These are phyloP conservation scores for Apiospora pterosperma DNA, from an alignment of 2,329 filamentous ascomycete species.

Conservation along the genomic window DNA sequence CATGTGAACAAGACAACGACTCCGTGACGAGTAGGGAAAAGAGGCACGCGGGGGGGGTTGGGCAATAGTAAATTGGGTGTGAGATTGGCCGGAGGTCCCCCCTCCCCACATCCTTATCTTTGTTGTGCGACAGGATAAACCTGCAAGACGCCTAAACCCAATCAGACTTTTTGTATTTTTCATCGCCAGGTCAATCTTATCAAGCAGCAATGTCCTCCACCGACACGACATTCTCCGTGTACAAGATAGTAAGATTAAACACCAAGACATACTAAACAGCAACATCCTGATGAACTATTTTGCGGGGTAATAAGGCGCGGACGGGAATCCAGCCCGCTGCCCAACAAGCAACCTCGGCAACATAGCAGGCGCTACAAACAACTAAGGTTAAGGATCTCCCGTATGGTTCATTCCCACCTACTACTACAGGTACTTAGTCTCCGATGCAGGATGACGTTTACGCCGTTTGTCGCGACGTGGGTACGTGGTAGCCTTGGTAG, in stretches of 20 bases:
- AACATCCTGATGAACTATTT: neutral
- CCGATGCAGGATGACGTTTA: neutral
- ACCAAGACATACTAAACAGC: neutral
- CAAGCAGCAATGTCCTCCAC: neutral
- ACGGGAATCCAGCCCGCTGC: neutral
- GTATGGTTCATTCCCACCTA: neutral
- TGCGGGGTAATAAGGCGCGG: neutral
- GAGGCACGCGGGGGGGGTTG: neutral
- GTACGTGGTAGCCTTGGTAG: no score
- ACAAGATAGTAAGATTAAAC: neutral
- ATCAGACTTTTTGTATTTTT: neutral
- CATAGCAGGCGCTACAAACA: neutral
- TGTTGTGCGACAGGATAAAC: neutral
- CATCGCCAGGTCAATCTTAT: neutral
- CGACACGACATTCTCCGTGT: neutral
- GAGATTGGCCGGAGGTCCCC: neutral
- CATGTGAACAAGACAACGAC: neutral
- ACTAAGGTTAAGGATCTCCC: neutral
- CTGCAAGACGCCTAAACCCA: neutral
- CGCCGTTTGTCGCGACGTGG: neutral
- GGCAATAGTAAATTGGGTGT: neutral
- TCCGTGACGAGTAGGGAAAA: neutral
- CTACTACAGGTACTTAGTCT: neutral
- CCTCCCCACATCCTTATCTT: neutral
- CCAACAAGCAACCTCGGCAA: neutral